Conservation (phyloP, 768 basidiomycete species). For the Cystofilobasidium capitatum region DNA sequence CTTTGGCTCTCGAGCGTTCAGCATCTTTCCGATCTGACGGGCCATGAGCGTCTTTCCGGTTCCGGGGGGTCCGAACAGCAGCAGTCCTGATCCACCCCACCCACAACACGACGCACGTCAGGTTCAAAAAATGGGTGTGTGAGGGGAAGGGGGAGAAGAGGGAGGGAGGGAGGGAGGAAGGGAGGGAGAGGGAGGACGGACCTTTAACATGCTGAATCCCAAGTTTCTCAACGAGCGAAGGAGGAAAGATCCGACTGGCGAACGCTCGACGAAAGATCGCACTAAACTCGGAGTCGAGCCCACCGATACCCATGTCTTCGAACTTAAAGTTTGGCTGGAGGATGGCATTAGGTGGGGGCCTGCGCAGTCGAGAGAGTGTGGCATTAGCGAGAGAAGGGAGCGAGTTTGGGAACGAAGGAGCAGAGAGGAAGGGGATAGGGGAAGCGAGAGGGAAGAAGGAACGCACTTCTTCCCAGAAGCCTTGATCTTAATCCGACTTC, state of each 20-base stretch:
- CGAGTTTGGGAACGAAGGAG: not conserved
- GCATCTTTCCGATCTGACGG: slow-evolving; percentile 96
- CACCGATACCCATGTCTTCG: slow-evolving; percentile 99
- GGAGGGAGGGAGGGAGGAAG: not conserved
- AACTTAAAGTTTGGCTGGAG: slow-evolving; percentile 98
- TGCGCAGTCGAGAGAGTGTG: slow-evolving; percentile 35
- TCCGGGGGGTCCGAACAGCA: slow-evolving; percentile 91
- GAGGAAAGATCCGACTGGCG: slow-evolving; percentile 96
- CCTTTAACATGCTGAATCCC: slow-evolving; percentile 98
- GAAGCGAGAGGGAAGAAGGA: not conserved
- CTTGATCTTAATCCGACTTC: slow-evolving; percentile 78
- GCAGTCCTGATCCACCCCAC: slow-evolving; percentile 53
- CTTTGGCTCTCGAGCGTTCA: slow-evolving; percentile 95
- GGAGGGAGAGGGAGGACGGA: slow-evolving; percentile 35
- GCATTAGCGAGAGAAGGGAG: not conserved
- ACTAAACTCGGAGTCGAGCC: slow-evolving; percentile 85
- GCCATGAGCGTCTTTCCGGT: slow-evolving; percentile 98
- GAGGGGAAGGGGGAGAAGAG: not conserved
- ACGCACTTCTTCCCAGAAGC: slow-evolving; percentile 77
- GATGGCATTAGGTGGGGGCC: slow-evolving; percentile 86
- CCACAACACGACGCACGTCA: not conserved
- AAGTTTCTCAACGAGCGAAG: slow-evolving; percentile 88
- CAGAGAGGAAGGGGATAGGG: not conserved
- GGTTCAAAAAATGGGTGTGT: slow-evolving; percentile 7
- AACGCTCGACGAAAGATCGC: slow-evolving; percentile 98